phyloP scores from a whole-genome alignment of 352 stramenopile genomes.

The Phytophthora podocarpi region DNA sequence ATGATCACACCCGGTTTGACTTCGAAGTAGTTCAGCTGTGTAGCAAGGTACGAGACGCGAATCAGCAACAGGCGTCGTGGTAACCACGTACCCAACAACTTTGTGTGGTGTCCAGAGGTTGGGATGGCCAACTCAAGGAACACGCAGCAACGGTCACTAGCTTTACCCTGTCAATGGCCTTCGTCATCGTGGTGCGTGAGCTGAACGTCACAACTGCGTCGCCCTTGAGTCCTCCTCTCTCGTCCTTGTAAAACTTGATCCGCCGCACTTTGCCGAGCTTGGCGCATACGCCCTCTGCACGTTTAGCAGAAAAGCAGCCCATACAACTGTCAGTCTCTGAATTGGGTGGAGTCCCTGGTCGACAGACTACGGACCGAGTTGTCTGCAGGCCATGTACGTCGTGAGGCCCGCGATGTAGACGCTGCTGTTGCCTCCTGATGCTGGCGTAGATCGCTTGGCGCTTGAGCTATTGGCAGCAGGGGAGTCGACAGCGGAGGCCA shows the following conservation, averaged over 20 bases:
- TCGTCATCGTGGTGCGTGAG: conserved; percentile 64
- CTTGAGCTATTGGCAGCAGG: conserved; percentile 2
- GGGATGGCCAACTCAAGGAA: not conserved
- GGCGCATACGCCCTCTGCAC: conserved; percentile 64
- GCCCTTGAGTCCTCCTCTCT: conserved; percentile 79
- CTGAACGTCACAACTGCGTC: conserved; percentile 86
- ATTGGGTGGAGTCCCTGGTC: not conserved
- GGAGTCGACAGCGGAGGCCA: conserved; percentile 34
- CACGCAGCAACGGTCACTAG: not conserved
- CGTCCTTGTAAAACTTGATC: conserved; percentile 89
- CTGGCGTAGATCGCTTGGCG: not conserved
- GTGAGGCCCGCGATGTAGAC: conserved; percentile 82
- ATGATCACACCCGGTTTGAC: conserved; percentile 86
- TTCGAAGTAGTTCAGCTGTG: conserved; percentile 79
- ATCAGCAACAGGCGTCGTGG: conserved; percentile 21
- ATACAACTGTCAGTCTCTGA: not conserved
- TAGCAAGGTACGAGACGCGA: conserved; percentile 33
- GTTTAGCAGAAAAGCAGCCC: not conserved
- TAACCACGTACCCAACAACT: not conserved
- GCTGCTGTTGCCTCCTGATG: conserved; percentile 58
- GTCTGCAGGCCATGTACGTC: conserved; percentile 83
- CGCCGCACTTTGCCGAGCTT: conserved; percentile 84
- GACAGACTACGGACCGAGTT: conserved; percentile 55
- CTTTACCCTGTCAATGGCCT: conserved; percentile 77
- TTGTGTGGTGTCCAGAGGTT: too few species aligned